A percentile compares a stretch with the other conserved stretches of the same genome.
Conservation (phyloP, 108 stramenopile species). For the Phaeodactylum tricornutum region DNA sequence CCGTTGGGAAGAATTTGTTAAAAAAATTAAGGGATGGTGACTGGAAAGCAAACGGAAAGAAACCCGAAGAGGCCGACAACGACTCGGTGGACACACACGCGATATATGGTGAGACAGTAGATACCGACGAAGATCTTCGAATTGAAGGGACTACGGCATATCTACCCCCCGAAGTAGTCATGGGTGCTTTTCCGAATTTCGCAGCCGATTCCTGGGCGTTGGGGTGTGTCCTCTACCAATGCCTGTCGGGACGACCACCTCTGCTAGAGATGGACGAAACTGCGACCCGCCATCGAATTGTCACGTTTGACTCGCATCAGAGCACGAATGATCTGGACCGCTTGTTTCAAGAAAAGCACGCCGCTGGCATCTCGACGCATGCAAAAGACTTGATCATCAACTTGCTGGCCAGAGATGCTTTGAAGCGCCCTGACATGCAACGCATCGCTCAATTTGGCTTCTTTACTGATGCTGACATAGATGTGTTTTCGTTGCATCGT, state of each 20-base stretch:
- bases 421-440: conserved; percentile 44
- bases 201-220: conserved; percentile 94
- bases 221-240: conserved; percentile 92
- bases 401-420: conserved; percentile 27
- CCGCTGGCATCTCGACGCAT: conserved; percentile 6
- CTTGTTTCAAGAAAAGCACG: conserved; percentile 41
- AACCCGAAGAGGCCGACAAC: conserved; percentile 1
- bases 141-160: conserved; percentile 95
- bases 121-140: conserved; percentile 54
- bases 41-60: conserved; percentile 44
- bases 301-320: conserved; percentile 51
- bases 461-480: conserved; percentile 32
- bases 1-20: conserved; percentile 45
- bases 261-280: conserved; percentile 73
- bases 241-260: conserved; percentile 86
- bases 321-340: conserved; percentile 7
- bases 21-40: conserved; percentile 80
- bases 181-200: conserved; percentile 57
- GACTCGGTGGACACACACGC: too few relatives aligned
- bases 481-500: conserved; percentile 48
- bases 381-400: conserved; percentile 41
- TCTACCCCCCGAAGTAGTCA: conserved; percentile 92
- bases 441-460: conserved; percentile 38
- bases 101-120: too few relatives aligned
- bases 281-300: conserved; percentile 62